A percentile compares a stretch with the other conserved stretches of the same genome.
phyloP scores from a whole-genome alignment of 2,329 filamentous ascomycete genomes.

The Ophiostoma sp. region DNA sequence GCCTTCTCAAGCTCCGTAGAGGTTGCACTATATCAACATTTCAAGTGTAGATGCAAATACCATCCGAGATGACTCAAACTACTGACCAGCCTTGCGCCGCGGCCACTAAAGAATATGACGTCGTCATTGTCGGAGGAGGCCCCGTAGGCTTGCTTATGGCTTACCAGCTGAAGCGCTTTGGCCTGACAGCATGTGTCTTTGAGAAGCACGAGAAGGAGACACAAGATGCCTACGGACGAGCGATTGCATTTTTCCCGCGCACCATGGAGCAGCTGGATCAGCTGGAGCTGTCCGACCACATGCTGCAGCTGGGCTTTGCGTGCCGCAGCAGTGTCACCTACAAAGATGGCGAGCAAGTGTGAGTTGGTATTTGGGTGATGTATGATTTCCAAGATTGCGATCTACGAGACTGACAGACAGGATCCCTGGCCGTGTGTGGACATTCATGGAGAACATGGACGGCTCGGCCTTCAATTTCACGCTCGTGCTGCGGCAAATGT shows the following conservation, averaged over 20 bases:
- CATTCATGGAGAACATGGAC: constrained; percentile 49
- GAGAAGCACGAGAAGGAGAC: constrained; percentile 45
- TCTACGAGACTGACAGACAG: background rate
- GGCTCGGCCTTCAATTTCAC: constrained; percentile 49
- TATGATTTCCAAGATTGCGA: background rate
- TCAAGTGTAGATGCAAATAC: background rate
- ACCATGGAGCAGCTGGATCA: constrained; percentile 50
- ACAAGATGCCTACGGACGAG: constrained; percentile 49
- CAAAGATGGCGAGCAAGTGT: constrained; percentile 42
- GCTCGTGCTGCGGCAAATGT: constrained; percentile 51
- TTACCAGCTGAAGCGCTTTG: constrained; percentile 42
- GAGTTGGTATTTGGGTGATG: background rate
- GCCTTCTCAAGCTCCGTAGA: background rate
- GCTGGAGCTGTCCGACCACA: constrained; percentile 44
- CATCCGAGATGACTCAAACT: background rate
- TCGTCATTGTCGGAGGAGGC: constrained; percentile 42
- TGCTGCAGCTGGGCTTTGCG: constrained; percentile 49
- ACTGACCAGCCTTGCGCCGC: background rate
- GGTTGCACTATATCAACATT: background rate
- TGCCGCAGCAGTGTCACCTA: constrained; percentile 47
- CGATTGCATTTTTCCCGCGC: constrained; percentile 50
- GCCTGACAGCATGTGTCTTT: constrained; percentile 42
- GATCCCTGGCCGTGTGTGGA: constrained; percentile 42
- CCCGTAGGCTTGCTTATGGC: constrained; percentile 44
- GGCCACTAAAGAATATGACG: constrained; percentile 26